Conservation (phyloP, 2,329 filamentous ascomycete species). For the Cercospora sp. region DNA sequence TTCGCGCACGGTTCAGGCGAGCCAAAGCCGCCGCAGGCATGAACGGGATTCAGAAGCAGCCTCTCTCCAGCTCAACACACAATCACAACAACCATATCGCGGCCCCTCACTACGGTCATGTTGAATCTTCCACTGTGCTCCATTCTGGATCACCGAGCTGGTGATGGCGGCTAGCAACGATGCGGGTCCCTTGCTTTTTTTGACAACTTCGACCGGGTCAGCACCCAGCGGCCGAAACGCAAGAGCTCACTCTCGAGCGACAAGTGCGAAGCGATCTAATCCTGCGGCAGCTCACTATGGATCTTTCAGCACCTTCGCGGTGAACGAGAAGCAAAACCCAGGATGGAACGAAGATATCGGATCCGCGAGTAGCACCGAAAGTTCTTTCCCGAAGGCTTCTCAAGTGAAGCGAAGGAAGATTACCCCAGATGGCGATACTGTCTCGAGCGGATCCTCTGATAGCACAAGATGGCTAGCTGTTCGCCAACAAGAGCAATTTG, state of each 20-base stretch:
- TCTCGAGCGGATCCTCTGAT: neutral
- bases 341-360: neutral
- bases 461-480: neutral
- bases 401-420: neutral
- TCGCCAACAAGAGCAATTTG: neutral
- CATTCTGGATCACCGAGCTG: neutral
- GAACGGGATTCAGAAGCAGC: neutral
- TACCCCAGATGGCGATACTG: neutral
- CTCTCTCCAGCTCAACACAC: neutral
- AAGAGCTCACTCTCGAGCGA: conserved; percentile 13
- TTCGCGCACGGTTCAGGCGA: neutral
- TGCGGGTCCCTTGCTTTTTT: conserved; percentile 11
- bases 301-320: conserved; percentile 8
- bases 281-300: conserved; percentile 11
- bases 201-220: conserved; percentile 10
- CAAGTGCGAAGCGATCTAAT: conserved; percentile 11
- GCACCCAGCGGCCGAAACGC: conserved; percentile 18
- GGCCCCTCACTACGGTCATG: neutral
- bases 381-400: neutral
- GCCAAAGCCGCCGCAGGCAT: neutral
- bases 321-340: conserved; percentile 1
- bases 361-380: neutral
- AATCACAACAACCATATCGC: neutral
- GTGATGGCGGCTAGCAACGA: conserved; percentile 2
- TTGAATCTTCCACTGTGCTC: neutral